These are phyloP conservation scores for Aciculosporium take DNA, from an alignment of 2,329 filamentous ascomycete species.

Conservation along the genomic window DNA sequence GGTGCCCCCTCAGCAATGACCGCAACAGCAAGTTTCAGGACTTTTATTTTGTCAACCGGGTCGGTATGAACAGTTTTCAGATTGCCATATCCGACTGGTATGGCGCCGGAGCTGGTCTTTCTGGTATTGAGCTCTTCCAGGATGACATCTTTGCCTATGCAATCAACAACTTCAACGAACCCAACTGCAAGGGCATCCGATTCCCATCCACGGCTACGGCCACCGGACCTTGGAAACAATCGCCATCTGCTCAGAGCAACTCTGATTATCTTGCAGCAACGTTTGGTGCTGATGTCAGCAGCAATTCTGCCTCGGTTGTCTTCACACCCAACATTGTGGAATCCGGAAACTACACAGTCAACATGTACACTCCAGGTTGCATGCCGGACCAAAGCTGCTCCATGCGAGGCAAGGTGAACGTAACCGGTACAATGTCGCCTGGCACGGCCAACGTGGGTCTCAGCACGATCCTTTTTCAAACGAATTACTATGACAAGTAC, in stretches of 20 bases:
- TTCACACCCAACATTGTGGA: conserved; percentile 77
- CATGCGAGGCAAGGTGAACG: conserved; percentile 65
- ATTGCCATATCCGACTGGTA: conserved; percentile 82
- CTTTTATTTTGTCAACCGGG: conserved; percentile 74
- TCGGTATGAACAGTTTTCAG: conserved; percentile 79
- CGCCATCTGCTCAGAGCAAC: conserved; percentile 52
- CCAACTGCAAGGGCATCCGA: conserved; percentile 53
- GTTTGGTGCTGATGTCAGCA: conserved; percentile 39
- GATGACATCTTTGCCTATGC: conserved; percentile 79
- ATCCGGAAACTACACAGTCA: conserved; percentile 82
- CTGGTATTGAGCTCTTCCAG: conserved; percentile 76
- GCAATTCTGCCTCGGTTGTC: conserved; percentile 52
- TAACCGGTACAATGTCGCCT: conserved; percentile 57
- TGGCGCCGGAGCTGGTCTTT: conserved; percentile 68
- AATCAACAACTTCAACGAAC: conserved; percentile 77
- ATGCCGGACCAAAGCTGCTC: conserved; percentile 61
- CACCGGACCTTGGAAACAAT: conserved; percentile 61
- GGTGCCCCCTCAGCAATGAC: conserved; percentile 71
- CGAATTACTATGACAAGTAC: conserved; percentile 93
- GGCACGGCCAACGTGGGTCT: conserved; percentile 32
- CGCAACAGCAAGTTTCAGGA: conserved; percentile 59
- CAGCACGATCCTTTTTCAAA: conserved; percentile 61
- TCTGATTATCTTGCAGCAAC: conserved; percentile 64
- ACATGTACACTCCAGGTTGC: conserved; percentile 87
- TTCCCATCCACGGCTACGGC: conserved; percentile 48